Percentiles rank a stretch among this genome's conserved stretches.
Conservation (phyloP, 1,284 basidiomycete genomes). For the Puccinia coronata region DNA sequence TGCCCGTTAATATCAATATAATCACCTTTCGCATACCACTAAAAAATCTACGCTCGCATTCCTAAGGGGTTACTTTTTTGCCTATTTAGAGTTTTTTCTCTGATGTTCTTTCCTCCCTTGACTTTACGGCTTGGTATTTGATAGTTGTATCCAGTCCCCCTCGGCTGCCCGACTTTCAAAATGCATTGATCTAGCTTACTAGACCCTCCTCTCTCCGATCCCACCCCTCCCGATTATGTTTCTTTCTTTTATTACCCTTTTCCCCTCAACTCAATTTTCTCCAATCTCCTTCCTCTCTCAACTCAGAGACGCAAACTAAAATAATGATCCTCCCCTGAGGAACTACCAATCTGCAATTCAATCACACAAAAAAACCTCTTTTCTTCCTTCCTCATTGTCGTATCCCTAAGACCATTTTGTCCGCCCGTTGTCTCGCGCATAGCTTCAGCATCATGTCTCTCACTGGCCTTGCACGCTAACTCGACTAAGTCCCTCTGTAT, state of each 20-base stretch:
- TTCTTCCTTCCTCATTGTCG: neutral
- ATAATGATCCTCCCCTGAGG: neutral
- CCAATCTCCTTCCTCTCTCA: neutral
- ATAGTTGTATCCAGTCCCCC: neutral
- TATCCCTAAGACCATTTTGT: no score
- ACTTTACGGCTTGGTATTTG: slow-evolving; percentile 4
- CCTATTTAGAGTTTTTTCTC: slow-evolving; percentile 1
- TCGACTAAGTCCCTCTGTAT: no score
- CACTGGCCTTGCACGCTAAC: no score
- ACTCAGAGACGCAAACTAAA: neutral
- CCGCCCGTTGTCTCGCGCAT: no score
- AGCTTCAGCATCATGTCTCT: no score
- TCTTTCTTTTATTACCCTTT: neutral
- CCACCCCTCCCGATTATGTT: neutral
- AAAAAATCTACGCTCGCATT: neutral
- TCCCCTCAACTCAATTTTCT: no score
- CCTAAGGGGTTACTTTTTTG: neutral
- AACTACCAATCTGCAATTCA: neutral
- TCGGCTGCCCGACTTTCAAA: neutral
- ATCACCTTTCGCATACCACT: neutral
- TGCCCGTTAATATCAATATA: slow-evolving; percentile 20
- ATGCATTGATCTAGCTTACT: neutral
- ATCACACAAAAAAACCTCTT: neutral
- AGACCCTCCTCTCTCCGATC: neutral
- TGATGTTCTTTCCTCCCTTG: neutral